phyloP scores from a whole-genome alignment of 2,329 filamentous ascomycete genomes.

The Lecanosticta acicola region DNA sequence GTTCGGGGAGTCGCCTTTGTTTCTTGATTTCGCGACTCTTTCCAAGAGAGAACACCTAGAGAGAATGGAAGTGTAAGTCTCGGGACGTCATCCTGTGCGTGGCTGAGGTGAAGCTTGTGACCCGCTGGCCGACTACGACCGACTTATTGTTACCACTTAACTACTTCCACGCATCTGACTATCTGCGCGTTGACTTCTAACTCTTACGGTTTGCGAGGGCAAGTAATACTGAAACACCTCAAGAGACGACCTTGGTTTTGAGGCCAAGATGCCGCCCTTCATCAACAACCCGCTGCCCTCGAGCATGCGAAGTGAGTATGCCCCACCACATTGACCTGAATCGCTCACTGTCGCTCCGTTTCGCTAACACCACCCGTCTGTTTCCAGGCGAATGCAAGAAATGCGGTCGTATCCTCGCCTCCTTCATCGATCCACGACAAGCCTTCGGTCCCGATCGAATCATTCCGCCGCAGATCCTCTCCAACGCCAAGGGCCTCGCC shows the following conservation, averaged over 20 bases:
- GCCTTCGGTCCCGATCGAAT: constrained; percentile 94
- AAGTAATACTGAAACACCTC: too few species aligned
- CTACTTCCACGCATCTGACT: too few species aligned
- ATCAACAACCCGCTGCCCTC: constrained; percentile 52
- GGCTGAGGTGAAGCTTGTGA: background rate
- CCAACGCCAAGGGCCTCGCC: constrained; percentile 85
- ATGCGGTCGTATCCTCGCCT: constrained; percentile 88
- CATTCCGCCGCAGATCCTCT: constrained; percentile 84
- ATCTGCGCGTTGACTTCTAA: too few species aligned
- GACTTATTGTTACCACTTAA: too few species aligned
- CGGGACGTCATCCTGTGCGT: background rate
- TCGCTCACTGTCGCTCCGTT: background rate
- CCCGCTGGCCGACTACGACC: too few species aligned
- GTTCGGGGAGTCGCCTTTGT: too few species aligned
- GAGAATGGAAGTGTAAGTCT: too few species aligned
- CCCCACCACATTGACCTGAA: background rate
- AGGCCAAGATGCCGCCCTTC: constrained; percentile 33
- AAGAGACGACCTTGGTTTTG: too few species aligned
- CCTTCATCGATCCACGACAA: constrained; percentile 90
- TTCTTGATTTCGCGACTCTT: too few species aligned
- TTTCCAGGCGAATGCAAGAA: constrained; percentile 88
- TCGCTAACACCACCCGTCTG: background rate
- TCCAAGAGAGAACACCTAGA: too few species aligned
- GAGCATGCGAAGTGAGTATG: constrained; percentile 47
- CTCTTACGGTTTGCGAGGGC: too few species aligned